Conservation (phyloP, 2,329 filamentous ascomycete genomes). For the Coniella lustricola region DNA sequence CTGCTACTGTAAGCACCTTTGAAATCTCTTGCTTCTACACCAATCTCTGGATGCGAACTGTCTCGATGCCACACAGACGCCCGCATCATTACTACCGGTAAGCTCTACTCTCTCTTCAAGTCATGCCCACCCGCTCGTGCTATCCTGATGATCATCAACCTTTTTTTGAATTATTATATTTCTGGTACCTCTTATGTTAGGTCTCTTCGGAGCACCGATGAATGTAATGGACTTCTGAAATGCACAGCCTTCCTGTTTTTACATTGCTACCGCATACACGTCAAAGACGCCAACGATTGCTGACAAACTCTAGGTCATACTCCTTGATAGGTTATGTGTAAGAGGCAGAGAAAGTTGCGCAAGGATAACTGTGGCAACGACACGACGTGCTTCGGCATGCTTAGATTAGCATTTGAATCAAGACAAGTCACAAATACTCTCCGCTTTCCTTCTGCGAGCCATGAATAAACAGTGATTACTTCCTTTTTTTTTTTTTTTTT, state of each 20-base stretch:
- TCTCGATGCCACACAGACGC: not conserved
- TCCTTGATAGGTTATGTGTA: too few relatives aligned
- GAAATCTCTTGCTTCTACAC: not conserved
- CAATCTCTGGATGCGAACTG: not conserved
- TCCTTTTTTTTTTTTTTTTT: too few relatives aligned
- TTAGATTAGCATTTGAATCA: too few relatives aligned
- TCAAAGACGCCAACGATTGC: not conserved
- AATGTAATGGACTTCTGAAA: conserved; percentile 86
- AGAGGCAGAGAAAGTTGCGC: too few relatives aligned
- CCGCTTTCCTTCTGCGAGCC: too few relatives aligned
- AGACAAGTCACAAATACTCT: too few relatives aligned
- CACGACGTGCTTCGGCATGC: too few relatives aligned
- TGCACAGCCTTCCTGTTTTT: conserved; percentile 17
- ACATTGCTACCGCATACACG: not conserved
- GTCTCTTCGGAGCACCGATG: conserved; percentile 54
- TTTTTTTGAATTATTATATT: conserved; percentile 53
- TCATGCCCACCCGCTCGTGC: conserved; percentile 18
- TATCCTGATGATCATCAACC: conserved; percentile 65
- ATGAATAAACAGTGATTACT: too few relatives aligned
- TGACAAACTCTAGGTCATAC: not conserved
- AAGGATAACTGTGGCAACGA: too few relatives aligned
- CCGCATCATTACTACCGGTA: conserved; percentile 23
- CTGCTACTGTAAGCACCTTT: not conserved
- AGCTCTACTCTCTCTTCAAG: conserved; percentile 20
- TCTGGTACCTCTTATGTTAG: conserved; percentile 99